Conservation (phyloP, 371 early-diverging fungal species). For the Saksenaea vasiformis region DNA sequence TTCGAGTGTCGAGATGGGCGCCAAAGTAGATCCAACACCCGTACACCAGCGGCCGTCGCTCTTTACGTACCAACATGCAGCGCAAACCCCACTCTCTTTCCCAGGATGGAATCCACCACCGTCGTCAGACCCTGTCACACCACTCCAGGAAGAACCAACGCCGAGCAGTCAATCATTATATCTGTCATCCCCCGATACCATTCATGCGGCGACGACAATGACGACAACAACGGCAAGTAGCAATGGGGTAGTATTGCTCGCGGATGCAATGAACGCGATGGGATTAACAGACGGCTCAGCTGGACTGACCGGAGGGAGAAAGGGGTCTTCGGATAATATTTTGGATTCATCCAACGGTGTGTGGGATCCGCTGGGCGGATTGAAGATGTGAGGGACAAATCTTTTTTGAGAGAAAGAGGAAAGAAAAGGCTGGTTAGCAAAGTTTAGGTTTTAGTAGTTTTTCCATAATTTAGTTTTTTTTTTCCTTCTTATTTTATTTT, state of each 20-base stretch:
- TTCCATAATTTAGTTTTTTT: background rate
- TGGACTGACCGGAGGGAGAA: constrained; percentile 16
- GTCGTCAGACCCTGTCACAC: background rate
- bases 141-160: constrained; percentile 1
- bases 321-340: background rate
- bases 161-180: background rate
- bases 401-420: background rate
- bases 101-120: constrained; percentile 2
- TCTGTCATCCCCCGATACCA: background rate
- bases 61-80: background rate
- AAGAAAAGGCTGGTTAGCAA: background rate
- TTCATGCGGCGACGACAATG: background rate
- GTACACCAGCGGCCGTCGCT: background rate
- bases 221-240: background rate
- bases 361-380: constrained; percentile 5
- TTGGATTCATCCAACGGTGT: constrained; percentile 6
- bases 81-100: background rate
- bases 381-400: background rate
- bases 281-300: constrained; percentile 17
- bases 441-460: background rate
- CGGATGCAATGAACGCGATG: constrained; percentile 11
- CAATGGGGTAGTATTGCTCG: constrained; percentile 3
- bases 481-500: background rate
- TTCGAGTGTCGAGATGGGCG: background rate
- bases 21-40: background rate